Percentiles rank a stretch among this genome's conserved stretches.
Conservation (phyloP, 169 alveolate species). For the Plasmodium fragile region DNA sequence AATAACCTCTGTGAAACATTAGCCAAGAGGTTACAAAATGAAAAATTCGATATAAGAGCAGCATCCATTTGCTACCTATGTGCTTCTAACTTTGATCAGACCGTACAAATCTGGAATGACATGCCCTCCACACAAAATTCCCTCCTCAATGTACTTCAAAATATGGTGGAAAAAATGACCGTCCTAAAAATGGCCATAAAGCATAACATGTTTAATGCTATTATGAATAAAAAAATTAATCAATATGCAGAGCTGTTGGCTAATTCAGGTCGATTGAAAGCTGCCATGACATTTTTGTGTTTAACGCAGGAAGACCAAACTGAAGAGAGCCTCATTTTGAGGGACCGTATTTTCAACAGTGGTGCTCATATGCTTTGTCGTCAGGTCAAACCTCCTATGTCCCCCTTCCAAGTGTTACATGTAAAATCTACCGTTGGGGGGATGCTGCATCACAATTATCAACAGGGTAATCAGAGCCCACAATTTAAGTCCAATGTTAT, state of each 20-base stretch:
- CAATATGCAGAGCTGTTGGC: slow-evolving; percentile 84
- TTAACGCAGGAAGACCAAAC: slow-evolving; percentile 78
- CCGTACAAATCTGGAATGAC: slow-evolving; percentile 85
- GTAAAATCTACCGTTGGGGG: slow-evolving; percentile 36
- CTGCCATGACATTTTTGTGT: slow-evolving; percentile 82
- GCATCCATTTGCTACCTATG: slow-evolving; percentile 87
- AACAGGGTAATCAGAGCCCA: not conserved
- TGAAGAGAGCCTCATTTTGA: slow-evolving; percentile 68
- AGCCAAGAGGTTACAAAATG: slow-evolving; percentile 81
- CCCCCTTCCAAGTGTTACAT: slow-evolving; percentile 78
- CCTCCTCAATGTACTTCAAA: slow-evolving; percentile 77
- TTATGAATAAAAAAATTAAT: slow-evolving; percentile 79
- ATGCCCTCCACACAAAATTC: slow-evolving; percentile 82
- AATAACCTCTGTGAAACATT: slow-evolving; percentile 76
- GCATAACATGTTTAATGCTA: slow-evolving; percentile 75
- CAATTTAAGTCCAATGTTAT: not conserved
- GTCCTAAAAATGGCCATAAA: slow-evolving; percentile 79
- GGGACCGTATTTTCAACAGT: slow-evolving; percentile 82
- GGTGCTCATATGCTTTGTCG: slow-evolving; percentile 77
- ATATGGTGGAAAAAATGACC: slow-evolving; percentile 82
- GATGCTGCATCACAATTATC: not conserved
- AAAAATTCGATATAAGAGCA: slow-evolving; percentile 80
- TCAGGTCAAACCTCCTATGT: slow-evolving; percentile 71
- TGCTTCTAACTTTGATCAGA: slow-evolving; percentile 84
- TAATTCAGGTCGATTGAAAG: slow-evolving; percentile 81